Conservation (phyloP, 2,329 filamentous ascomycete genomes). For the Penicillium sp. region DNA sequence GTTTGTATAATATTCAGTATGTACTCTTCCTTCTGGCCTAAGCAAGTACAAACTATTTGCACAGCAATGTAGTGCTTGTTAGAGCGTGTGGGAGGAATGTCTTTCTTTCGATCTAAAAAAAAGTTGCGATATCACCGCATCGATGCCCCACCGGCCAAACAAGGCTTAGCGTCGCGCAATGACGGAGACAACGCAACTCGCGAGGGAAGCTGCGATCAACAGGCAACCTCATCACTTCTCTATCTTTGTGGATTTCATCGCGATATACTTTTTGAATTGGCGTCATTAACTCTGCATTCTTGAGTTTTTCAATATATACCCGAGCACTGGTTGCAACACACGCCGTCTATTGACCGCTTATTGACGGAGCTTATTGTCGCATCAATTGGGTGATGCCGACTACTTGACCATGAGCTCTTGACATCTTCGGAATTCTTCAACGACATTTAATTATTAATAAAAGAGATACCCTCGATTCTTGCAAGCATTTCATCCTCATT, state of each 20-base stretch:
- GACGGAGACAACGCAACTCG: background rate
- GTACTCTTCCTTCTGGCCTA: background rate
- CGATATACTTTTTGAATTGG: background rate
- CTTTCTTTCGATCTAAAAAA: background rate
- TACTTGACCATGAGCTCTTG: background rate
- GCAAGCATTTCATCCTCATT: background rate
- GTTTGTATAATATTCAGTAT: background rate
- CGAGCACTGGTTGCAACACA: background rate
- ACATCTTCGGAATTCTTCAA: background rate
- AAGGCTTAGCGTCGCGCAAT: background rate
- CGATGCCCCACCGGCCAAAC: background rate
- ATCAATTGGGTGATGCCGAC: background rate
- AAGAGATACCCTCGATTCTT: background rate
- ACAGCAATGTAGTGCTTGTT: background rate
- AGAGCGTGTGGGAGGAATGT: background rate
- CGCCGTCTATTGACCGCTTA: slow-evolving; percentile 5
- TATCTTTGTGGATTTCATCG: background rate
- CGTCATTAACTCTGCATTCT: background rate
- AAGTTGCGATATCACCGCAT: background rate
- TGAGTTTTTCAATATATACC: background rate
- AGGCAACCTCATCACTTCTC: background rate
- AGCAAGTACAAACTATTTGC: background rate
- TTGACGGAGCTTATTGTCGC: slow-evolving; percentile 8
- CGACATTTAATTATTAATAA: background rate
- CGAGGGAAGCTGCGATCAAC: background rate